Evolutionary conservation across 73 alveolate genomes (phyloP).

Genomic region (Loxodes magnus): DNA sequence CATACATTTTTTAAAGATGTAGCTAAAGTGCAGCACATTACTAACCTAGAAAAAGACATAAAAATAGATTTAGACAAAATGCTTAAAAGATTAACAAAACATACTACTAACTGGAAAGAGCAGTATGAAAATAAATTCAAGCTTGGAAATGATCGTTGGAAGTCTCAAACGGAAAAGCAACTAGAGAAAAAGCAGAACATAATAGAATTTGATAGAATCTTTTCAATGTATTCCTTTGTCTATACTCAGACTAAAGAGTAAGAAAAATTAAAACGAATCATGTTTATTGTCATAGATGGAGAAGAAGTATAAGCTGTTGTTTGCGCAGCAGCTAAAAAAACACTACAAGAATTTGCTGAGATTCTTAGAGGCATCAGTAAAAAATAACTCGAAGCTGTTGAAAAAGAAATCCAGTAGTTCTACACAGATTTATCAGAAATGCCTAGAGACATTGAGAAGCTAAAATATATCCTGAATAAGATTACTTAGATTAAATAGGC

Average conservation of each 20-base stretch:
- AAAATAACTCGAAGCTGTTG: slow-evolving; percentile 70
- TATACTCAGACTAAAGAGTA: no score
- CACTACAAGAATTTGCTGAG: slow-evolving; percentile 20
- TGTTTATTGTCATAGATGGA: no score
- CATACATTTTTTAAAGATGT: slow-evolving; percentile 61
- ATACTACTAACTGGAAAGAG: slow-evolving; percentile 24
- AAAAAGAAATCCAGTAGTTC: slow-evolving; percentile 66
- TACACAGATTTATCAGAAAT: slow-evolving; percentile 58
- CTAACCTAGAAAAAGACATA: slow-evolving; percentile 29
- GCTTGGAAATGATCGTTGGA: no score
- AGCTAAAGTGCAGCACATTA: slow-evolving; percentile 40
- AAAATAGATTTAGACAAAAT: slow-evolving; percentile 26
- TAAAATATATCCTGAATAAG: slow-evolving; percentile 72
- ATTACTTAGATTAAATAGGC: slow-evolving; percentile 82
- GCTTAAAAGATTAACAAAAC: slow-evolving; percentile 32
- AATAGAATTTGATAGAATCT: no score
- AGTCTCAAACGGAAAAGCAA: no score
- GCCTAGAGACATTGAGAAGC: slow-evolving; percentile 79
- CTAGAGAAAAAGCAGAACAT: no score
- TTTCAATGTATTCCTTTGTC: no score
- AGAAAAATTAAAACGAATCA: no score
- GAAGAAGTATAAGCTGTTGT: no score
- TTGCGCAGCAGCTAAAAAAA: no score
- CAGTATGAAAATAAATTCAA: slow-evolving; percentile 27
- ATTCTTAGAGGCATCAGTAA: slow-evolving; percentile 71